These are phyloP conservation scores for Penicillium tannophilum DNA, from an alignment of 495 filamentous ascomycete genomes.

Conservation along the genomic window DNA sequence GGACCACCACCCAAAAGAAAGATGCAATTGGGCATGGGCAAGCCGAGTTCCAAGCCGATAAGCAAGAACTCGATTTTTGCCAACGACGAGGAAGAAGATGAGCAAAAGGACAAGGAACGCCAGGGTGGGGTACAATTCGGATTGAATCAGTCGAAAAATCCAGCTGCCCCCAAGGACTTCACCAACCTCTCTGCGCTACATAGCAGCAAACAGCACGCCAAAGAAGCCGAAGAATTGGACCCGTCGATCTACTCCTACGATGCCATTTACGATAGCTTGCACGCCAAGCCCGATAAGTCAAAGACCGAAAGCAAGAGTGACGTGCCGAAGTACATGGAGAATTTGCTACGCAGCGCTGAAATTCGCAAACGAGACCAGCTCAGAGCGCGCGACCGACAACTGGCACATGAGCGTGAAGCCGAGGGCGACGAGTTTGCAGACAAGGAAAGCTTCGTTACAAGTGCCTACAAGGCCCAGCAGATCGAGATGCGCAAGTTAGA, in stretches of 20 bases:
- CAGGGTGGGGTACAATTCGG: conserved; percentile 23
- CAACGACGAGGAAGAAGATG: conserved; percentile 41
- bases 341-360: conserved; percentile 77
- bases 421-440: conserved; percentile 94
- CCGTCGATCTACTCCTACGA: conserved; percentile 62
- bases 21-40: conserved; percentile 28
- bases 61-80: conserved; percentile 47
- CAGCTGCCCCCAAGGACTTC: conserved; percentile 28
- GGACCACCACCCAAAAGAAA: conserved; percentile 41
- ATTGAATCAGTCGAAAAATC: conserved; percentile 23
- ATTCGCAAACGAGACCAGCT: conserved; percentile 85
- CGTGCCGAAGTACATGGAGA: conserved; percentile 79
- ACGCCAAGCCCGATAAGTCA: conserved; percentile 41
- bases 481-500: conserved; percentile 77
- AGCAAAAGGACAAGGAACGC: conserved; percentile 23
- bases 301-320: conserved; percentile 28
- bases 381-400: conserved; percentile 82
- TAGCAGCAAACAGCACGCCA: conserved; percentile 48
- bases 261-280: conserved; percentile 53
- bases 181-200: conserved; percentile 54
- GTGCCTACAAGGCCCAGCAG: conserved; percentile 93
- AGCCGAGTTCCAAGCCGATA: conserved; percentile 37
- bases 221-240: conserved; percentile 50
- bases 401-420: conserved; percentile 84
- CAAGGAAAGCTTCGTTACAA: conserved; percentile 96